Percentiles rank a stretch among this genome's conserved stretches.
These are phyloP conservation scores for Phaeomoniella chlamydospora DNA, from an alignment of 2,329 filamentous ascomycete species.

Conservation along the genomic window DNA sequence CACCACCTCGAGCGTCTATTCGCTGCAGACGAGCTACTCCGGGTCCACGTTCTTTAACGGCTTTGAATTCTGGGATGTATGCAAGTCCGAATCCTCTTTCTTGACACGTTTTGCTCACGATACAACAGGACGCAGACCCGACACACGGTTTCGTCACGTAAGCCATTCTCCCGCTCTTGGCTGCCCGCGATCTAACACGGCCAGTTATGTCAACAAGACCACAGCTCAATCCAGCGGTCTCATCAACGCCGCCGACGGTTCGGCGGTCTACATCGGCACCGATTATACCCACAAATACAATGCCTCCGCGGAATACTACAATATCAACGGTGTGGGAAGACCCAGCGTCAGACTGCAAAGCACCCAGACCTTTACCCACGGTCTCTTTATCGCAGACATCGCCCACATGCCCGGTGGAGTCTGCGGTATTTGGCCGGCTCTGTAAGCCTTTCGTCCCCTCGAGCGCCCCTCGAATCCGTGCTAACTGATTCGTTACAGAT, in stretches of 20 bases:
- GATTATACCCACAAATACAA: constrained; percentile 35
- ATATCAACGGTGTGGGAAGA: constrained; percentile 13
- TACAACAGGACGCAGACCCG: constrained; percentile 24
- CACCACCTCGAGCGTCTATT: neutral
- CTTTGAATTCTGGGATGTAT: neutral
- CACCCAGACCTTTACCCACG: constrained; percentile 28
- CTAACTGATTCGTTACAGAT: neutral
- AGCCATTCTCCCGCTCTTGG: constrained; percentile 2
- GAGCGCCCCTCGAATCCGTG: neutral
- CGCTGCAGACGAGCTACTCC: neutral
- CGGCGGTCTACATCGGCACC: constrained; percentile 51
- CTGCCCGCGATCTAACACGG: neutral
- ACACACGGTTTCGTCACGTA: constrained; percentile 38
- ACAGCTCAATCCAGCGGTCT: constrained; percentile 21
- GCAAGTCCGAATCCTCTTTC: no score
- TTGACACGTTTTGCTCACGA: neutral
- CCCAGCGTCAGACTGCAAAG: constrained; percentile 29
- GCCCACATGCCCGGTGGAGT: constrained; percentile 30
- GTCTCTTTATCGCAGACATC: constrained; percentile 32
- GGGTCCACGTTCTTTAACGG: neutral
- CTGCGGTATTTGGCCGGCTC: constrained; percentile 37
- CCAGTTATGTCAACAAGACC: constrained; percentile 17
- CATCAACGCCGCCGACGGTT: constrained; percentile 13
- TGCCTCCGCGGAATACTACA: neutral
- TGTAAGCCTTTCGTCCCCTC: constrained; percentile 24